Percentiles rank a stretch among this genome's conserved stretches.
These are phyloP conservation scores for Yamadazyma phyllophila DNA, from an alignment of 805 yeast species.

Conservation along the genomic window DNA sequence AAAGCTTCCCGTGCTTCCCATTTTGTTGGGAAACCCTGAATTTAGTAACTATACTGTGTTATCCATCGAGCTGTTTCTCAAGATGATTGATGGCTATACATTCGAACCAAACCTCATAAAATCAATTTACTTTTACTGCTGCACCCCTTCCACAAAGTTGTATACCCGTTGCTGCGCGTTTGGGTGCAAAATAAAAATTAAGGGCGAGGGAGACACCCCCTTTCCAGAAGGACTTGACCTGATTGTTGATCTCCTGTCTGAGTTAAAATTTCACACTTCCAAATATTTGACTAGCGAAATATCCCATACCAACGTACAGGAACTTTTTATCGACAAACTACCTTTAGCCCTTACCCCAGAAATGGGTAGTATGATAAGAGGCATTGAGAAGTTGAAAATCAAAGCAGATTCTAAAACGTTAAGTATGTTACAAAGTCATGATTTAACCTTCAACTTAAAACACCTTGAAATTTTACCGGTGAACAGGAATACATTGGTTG, in stretches of 20 bases:
- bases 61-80: background rate
- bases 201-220: background rate
- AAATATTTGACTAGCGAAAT: background rate
- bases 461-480: background rate
- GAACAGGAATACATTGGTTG: background rate
- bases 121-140: conserved; percentile 2
- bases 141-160: background rate
- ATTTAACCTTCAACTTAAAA: background rate
- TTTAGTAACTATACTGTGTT: background rate
- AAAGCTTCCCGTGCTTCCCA: conserved; percentile 2
- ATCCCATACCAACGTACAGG: background rate
- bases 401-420: conserved; percentile 1
- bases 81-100: conserved; percentile 2
- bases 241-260: background rate
- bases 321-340: background rate
- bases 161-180: background rate
- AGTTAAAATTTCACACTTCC: background rate
- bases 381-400: background rate
- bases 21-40: background rate
- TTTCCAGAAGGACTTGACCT: background rate
- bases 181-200: conserved; percentile 1
- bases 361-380: background rate
- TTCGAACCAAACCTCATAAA: conserved; percentile 2
- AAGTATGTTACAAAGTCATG: background rate
- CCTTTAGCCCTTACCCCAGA: background rate